Percentiles rank a stretch among this genome's conserved stretches.
These are phyloP conservation scores for Funneliformis geosporum DNA, from an alignment of 192 early-diverging fungal genomes.

Conservation along the genomic window DNA sequence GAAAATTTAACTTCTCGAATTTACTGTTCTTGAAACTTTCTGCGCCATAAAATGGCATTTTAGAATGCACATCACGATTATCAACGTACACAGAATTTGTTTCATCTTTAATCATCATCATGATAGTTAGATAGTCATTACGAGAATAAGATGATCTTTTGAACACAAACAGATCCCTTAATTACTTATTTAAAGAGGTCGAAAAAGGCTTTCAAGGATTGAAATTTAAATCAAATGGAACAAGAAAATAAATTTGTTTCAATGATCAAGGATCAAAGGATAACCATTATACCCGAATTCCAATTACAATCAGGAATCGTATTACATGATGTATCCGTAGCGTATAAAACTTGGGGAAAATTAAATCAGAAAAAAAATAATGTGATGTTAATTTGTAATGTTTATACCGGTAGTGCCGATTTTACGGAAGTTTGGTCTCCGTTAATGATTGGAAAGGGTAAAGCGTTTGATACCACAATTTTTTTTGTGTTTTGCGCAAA, in stretches of 20 bases:
- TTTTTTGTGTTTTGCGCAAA: slow-evolving; percentile 98
- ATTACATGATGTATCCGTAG: slow-evolving; percentile 79
- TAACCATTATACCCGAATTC: slow-evolving; percentile 71
- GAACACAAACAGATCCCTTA: too few species aligned
- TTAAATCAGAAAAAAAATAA: slow-evolving; percentile 78
- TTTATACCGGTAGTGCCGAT: slow-evolving; percentile 91
- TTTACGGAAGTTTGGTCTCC: slow-evolving; percentile 79
- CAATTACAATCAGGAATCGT: slow-evolving; percentile 74
- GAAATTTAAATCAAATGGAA: slow-evolving; percentile 2
- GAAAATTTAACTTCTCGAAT: too few species aligned
- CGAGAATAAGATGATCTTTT: too few species aligned
- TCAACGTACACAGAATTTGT: too few species aligned
- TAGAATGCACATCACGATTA: too few species aligned
- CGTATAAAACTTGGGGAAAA: slow-evolving; percentile 95
- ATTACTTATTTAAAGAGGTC: too few species aligned
- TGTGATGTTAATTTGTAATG: slow-evolving; percentile 98
- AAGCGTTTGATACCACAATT: slow-evolving; percentile 84
- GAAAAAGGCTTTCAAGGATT: too few species aligned
- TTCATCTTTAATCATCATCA: too few species aligned
- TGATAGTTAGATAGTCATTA: too few species aligned
- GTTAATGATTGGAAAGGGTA: slow-evolving; percentile 73
- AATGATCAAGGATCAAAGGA: slow-evolving; percentile 68
- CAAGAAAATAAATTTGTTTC: slow-evolving; percentile 60
- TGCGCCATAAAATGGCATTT: too few species aligned
- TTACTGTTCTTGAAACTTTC: too few species aligned